Evolutionary conservation across 257 asterid species (phyloP).

Genomic region (Solanum dulcamara): DNA sequence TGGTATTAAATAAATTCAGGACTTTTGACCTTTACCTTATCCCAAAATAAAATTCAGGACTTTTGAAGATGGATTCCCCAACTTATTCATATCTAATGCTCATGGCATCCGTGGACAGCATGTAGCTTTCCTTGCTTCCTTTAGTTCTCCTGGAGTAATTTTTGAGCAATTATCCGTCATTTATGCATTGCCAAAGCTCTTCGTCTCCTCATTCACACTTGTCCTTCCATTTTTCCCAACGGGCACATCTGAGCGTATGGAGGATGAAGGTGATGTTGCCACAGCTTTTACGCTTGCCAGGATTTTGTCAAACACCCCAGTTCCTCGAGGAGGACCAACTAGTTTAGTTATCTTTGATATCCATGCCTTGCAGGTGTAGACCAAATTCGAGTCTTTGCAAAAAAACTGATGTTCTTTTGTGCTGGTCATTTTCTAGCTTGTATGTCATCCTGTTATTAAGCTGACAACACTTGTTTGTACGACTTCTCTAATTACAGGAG

Average conservation of each 20-base stretch:
- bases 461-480: background rate
- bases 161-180: conserved; percentile 89
- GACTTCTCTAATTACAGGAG: conserved; percentile 41
- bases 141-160: conserved; percentile 94
- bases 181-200: conserved; percentile 85
- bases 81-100: conserved; percentile 89
- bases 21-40: conserved; percentile 30
- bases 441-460: background rate
- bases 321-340: conserved; percentile 90
- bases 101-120: conserved; percentile 95
- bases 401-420: background rate
- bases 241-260: conserved; percentile 98
- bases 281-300: conserved; percentile 97
- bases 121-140: conserved; percentile 96
- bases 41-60: conserved; percentile 35
- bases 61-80: conserved; percentile 96
- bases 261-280: conserved; percentile 99
- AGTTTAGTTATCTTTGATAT: conserved; percentile 88
- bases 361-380: conserved; percentile 90
- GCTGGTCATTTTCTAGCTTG: background rate
- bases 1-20: conserved; percentile 27
- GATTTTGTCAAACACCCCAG: conserved; percentile 83
- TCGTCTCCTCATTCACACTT: conserved; percentile 88
- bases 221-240: conserved; percentile 98
- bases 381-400: background rate